Evolutionary conservation across 2,329 filamentous ascomycete species (phyloP).

Genomic region (Bipolaris cookei): DNA sequence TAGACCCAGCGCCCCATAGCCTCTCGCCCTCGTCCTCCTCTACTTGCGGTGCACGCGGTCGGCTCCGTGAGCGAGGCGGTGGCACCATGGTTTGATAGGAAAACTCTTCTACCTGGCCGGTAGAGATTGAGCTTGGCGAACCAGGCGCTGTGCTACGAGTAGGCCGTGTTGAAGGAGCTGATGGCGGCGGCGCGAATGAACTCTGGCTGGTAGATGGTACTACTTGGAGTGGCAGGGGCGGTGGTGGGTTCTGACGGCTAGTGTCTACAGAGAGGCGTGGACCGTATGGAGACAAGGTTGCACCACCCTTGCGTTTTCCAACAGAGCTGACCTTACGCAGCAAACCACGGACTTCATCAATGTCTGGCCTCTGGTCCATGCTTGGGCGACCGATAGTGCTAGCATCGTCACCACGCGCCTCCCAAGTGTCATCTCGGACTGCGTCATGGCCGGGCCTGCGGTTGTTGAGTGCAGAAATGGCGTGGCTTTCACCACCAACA

Average conservation of each 20-base stretch:
- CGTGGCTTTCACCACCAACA: constrained; percentile 44
- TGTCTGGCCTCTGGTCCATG: constrained; percentile 51
- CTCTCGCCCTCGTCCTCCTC: constrained; percentile 29
- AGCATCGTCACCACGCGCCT: constrained; percentile 49
- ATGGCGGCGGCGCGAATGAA: constrained; percentile 35
- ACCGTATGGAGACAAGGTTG: constrained; percentile 34
- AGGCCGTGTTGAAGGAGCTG: constrained; percentile 22
- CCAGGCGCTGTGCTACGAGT: constrained; percentile 33
- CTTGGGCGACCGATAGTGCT: constrained; percentile 50
- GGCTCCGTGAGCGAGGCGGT: constrained; percentile 33
- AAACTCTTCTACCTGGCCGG: constrained; percentile 42
- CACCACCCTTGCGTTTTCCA: constrained; percentile 51
- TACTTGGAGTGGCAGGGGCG: constrained; percentile 40
- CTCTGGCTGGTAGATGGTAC: constrained; percentile 26
- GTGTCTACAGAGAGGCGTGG: constrained; percentile 25
- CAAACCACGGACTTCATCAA: constrained; percentile 56
- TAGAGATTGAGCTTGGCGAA: constrained; percentile 43
- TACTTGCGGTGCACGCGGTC: constrained; percentile 21
- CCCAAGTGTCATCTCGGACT: constrained; percentile 55
- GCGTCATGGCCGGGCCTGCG: constrained; percentile 53
- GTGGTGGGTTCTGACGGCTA: constrained; percentile 31
- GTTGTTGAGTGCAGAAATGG: constrained; percentile 54
- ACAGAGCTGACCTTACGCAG: constrained; percentile 53
- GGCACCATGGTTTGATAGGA: constrained; percentile 44
- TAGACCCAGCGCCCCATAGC: constrained; percentile 20